Evolutionary conservation across 1,284 basidiomycete species (phyloP).

Genomic region (Meira miltonrushii): DNA sequence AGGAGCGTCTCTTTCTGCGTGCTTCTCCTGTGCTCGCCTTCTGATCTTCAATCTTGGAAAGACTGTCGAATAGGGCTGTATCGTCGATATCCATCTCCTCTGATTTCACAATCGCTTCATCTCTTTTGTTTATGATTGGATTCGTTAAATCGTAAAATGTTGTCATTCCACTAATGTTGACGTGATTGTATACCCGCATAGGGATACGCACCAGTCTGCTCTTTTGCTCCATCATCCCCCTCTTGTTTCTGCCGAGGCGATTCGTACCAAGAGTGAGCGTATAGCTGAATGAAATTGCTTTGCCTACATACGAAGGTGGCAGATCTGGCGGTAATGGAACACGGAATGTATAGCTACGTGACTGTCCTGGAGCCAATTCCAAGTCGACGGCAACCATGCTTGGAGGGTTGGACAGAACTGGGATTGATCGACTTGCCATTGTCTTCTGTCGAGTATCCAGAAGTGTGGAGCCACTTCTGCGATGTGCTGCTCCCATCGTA

Average conservation of each 20-base stretch:
- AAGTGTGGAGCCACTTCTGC: constrained; percentile 59
- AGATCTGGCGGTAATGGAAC: constrained; percentile 60
- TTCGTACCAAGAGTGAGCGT: constrained; percentile 80
- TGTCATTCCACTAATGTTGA: constrained; percentile 54
- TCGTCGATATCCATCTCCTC: not conserved
- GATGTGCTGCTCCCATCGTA: constrained; percentile 24
- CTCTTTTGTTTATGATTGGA: constrained; percentile 52
- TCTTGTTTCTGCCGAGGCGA: constrained; percentile 53
- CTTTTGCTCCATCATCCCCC: constrained; percentile 52
- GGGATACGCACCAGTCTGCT: constrained; percentile 82
- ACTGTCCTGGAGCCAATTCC: constrained; percentile 69
- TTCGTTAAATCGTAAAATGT: constrained; percentile 55
- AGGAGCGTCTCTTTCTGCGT: not conserved
- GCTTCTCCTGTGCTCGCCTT: constrained; percentile 4
- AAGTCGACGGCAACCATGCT: constrained; percentile 79
- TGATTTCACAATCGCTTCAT: constrained; percentile 39
- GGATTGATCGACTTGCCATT: constrained; percentile 59
- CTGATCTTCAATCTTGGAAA: constrained; percentile 4
- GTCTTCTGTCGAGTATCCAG: constrained; percentile 57
- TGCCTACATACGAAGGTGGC: constrained; percentile 83
- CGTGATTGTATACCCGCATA: constrained; percentile 77
- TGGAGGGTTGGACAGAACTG: constrained; percentile 74
- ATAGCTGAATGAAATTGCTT: constrained; percentile 77
- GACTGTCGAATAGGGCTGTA: not conserved
- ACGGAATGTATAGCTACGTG: constrained; percentile 57